Conservation (phyloP, 805 yeast genomes). For the Metschnikowia santaceciliae region DNA sequence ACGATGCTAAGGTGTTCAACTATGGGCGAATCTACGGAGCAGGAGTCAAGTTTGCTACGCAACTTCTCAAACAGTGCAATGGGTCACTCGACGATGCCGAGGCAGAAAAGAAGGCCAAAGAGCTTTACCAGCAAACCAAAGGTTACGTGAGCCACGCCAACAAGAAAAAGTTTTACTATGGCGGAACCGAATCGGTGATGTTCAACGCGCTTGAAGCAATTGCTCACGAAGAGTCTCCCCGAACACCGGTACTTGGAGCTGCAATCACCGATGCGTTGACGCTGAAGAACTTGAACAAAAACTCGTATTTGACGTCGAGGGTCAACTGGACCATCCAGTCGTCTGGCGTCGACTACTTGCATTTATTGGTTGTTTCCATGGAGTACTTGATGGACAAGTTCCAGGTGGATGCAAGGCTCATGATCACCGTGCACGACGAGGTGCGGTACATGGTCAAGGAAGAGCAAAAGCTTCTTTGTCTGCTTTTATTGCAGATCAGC, state of each 20-base stretch:
- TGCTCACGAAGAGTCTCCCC: slow-evolving; percentile 75
- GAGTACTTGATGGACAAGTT: slow-evolving; percentile 67
- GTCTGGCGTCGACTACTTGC: slow-evolving; percentile 95
- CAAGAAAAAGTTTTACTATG: slow-evolving; percentile 53
- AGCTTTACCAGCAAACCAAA: slow-evolving; percentile 76
- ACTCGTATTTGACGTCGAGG: slow-evolving; percentile 79
- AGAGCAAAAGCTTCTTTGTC: slow-evolving; percentile 70
- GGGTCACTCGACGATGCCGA: slow-evolving; percentile 62
- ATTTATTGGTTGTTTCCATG: slow-evolving; percentile 81
- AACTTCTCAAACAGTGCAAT: slow-evolving; percentile 79
- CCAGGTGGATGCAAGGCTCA: slow-evolving; percentile 67
- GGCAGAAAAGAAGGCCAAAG: slow-evolving; percentile 61
- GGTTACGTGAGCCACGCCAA: slow-evolving; percentile 43
- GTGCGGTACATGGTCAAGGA: slow-evolving; percentile 74
- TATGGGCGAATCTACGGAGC: slow-evolving; percentile 98
- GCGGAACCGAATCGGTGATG: slow-evolving; percentile 91
- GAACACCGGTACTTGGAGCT: slow-evolving; percentile 90
- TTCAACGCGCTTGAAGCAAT: slow-evolving; percentile 85
- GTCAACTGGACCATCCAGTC: slow-evolving; percentile 98
- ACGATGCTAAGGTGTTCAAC: slow-evolving; percentile 92
- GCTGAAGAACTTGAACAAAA: slow-evolving; percentile 56
- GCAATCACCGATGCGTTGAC: slow-evolving; percentile 84
- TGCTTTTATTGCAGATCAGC: slow-evolving; percentile 80
- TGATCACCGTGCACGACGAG: slow-evolving; percentile 94
- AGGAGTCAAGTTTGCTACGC: slow-evolving; percentile 84